These are phyloP conservation scores for Coemansia sp. DNA, from an alignment of 192 early-diverging fungal genomes.

Conservation along the genomic window DNA sequence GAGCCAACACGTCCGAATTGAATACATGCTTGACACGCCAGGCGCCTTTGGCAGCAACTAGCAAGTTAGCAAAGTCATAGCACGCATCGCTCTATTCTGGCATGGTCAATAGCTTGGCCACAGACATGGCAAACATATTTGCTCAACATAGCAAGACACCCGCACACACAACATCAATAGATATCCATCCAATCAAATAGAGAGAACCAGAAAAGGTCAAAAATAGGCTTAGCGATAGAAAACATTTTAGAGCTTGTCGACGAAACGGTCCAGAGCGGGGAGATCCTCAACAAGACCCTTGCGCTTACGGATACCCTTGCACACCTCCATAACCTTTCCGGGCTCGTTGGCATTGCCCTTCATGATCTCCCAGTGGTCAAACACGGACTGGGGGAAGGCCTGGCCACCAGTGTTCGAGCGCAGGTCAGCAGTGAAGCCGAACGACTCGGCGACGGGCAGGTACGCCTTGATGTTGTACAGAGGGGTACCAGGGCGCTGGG, in stretches of 20 bases:
- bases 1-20: background rate
- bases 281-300: slow-evolving; percentile 89
- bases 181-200: too few species aligned
- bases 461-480: slow-evolving; percentile 93
- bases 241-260: slow-evolving; percentile 73
- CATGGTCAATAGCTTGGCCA: background rate
- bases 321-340: slow-evolving; percentile 54
- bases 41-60: background rate
- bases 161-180: background rate
- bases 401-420: slow-evolving; percentile 95
- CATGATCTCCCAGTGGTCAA: slow-evolving; percentile 97
- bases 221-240: background rate
- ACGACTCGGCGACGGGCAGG: slow-evolving; percentile 96
- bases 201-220: too few species aligned
- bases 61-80: background rate
- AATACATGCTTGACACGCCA: background rate
- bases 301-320: slow-evolving; percentile 77
- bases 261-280: slow-evolving; percentile 75
- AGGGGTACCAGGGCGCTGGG: slow-evolving; percentile 85
- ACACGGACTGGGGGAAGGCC: slow-evolving; percentile 97
- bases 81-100: background rate
- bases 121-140: background rate
- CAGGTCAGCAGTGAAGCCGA: slow-evolving; percentile 94
- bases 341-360: slow-evolving; percentile 52
- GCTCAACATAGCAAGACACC: too few species aligned